phyloP scores from a whole-genome alignment of 2,329 filamentous ascomycete genomes.

The Scedosporium boydii region DNA sequence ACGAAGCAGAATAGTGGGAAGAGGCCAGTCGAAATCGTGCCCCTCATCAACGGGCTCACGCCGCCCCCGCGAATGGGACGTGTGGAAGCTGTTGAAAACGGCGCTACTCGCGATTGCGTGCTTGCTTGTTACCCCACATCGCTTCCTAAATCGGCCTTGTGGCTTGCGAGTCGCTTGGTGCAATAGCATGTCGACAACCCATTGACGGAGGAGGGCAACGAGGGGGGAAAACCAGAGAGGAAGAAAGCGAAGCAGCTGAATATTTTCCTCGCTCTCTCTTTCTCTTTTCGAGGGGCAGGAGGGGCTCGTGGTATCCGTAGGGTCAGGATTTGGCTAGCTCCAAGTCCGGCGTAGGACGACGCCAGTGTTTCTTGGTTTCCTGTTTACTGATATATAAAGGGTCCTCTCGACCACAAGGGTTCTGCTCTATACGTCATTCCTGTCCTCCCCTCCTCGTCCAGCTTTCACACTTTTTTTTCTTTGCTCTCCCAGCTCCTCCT shows the following conservation, averaged over 20 bases:
- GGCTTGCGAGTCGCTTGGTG: not conserved
- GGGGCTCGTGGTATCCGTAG: not conserved
- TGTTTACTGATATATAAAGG: constrained; percentile 1
- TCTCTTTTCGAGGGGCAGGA: not conserved
- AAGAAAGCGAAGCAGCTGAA: not conserved
- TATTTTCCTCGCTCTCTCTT: not conserved
- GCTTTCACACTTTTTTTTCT: not conserved
- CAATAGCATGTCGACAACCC: not conserved
- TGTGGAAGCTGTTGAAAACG: not conserved
- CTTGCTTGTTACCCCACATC: constrained; percentile 20
- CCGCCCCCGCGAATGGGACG: constrained; percentile 3
- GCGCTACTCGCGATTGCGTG: constrained; percentile 20
- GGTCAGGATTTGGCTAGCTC: not conserved
- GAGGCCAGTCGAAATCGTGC: not conserved
- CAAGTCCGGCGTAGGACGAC: not conserved
- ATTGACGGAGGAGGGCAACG: not conserved
- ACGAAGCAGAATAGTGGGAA: no score
- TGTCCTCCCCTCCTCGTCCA: constrained; percentile 1
- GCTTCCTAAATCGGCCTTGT: constrained; percentile 15
- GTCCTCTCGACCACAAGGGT: not conserved
- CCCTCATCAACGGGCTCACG: not conserved
- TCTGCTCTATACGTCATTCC: not conserved
- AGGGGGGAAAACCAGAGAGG: not conserved
- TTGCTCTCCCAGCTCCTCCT: not conserved
- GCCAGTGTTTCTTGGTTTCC: not conserved